phyloP scores from a whole-genome alignment of 306 rosid species.

The Prunus fruticosa region DNA sequence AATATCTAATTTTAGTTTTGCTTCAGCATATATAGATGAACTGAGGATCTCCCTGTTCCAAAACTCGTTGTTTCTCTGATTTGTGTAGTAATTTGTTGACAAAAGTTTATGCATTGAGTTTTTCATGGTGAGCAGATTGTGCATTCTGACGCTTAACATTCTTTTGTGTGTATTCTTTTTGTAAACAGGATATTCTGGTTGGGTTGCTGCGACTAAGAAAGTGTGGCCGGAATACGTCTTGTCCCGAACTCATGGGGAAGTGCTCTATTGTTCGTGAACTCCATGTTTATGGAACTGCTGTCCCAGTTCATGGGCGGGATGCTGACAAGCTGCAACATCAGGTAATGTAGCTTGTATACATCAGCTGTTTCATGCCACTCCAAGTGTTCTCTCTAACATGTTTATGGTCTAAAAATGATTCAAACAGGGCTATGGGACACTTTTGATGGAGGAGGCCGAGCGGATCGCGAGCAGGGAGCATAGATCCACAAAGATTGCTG shows the following conservation, averaged over 20 bases:
- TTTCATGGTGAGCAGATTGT: not conserved
- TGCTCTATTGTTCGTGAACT: conserved; percentile 95
- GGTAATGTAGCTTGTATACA: conserved; percentile 42
- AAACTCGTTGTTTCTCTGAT: not conserved
- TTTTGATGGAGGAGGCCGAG: conserved; percentile 97
- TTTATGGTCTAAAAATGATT: not conserved
- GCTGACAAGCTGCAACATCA: conserved; percentile 96
- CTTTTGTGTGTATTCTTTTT: conserved; percentile 11
- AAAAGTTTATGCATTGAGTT: not conserved
- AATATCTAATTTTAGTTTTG: not conserved
- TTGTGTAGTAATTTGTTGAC: not conserved
- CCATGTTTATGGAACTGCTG: conserved; percentile 98
- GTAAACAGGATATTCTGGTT: conserved; percentile 81
- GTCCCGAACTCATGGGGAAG: conserved; percentile 84
- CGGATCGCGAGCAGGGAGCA: conserved; percentile 75
- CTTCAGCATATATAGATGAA: not conserved
- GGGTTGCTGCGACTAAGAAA: conserved; percentile 85
- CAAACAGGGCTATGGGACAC: conserved; percentile 90
- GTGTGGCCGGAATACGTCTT: conserved; percentile 75
- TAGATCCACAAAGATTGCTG: conserved; percentile 75
- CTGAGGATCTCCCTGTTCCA: not conserved
- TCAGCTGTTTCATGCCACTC: not conserved
- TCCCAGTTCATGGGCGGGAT: conserved; percentile 95
- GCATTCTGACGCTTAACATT: conserved; percentile 15
- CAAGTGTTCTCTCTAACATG: not conserved